A percentile compares a stretch with the other conserved stretches of the same genome.
Conservation (phyloP, 2,329 filamentous ascomycete species). For the Clonostachys rhizophaga region DNA sequence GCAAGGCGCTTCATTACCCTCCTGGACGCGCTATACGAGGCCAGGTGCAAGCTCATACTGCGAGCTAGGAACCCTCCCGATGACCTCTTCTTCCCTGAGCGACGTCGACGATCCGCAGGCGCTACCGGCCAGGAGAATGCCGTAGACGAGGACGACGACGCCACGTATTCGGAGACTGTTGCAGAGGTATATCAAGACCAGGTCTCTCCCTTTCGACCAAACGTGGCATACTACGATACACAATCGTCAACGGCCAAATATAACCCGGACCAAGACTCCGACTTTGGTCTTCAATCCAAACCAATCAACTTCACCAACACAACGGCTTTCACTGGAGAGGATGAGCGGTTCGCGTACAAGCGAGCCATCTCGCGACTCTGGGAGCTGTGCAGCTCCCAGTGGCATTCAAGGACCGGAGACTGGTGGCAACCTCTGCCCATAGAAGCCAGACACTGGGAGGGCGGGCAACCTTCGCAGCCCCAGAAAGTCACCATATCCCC, state of each 20-base stretch:
- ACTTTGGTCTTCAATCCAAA: slow-evolving; percentile 36
- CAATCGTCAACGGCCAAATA: slow-evolving; percentile 39
- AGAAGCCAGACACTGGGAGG: slow-evolving; percentile 66
- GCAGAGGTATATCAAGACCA: slow-evolving; percentile 74
- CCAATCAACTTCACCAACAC: slow-evolving; percentile 61
- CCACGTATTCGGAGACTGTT: slow-evolving; percentile 37
- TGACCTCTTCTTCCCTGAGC: slow-evolving; percentile 71
- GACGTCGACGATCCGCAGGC: neutral
- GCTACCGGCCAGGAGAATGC: neutral
- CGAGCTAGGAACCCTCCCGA: slow-evolving; percentile 65
- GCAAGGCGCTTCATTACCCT: slow-evolving; percentile 76
- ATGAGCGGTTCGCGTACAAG: slow-evolving; percentile 79
- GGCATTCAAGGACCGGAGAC: slow-evolving; percentile 59
- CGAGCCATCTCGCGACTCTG: slow-evolving; percentile 72
- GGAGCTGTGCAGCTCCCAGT: slow-evolving; percentile 72
- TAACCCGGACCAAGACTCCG: slow-evolving; percentile 52
- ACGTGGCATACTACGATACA: slow-evolving; percentile 62
- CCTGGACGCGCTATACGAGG: slow-evolving; percentile 76
- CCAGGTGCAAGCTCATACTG: slow-evolving; percentile 71
- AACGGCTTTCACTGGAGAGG: slow-evolving; percentile 69
- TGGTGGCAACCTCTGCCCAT: slow-evolving; percentile 70
- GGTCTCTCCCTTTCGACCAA: slow-evolving; percentile 72
- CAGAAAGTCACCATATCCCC: slow-evolving; percentile 3
- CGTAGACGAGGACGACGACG: slow-evolving; percentile 20
- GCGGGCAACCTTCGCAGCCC: slow-evolving; percentile 17